Base-by-base conservation (phyloP, 176 grass and related monocot species). In the Bonia amplexicaulis region DNA sequence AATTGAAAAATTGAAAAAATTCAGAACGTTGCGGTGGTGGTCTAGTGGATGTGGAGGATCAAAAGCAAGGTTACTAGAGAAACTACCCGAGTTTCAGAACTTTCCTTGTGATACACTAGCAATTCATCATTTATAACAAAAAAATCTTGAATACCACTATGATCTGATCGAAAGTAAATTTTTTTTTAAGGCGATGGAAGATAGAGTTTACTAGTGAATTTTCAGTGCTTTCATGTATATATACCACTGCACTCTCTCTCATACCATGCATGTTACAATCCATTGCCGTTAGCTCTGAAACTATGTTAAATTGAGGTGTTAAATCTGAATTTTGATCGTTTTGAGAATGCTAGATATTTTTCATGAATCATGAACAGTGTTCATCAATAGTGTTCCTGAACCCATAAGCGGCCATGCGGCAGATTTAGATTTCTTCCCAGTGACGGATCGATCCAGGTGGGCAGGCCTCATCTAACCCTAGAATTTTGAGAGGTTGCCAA, bases 401-500 rank as follows among this genome's bases (percentile, higher is more conserved):
- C 20, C 22, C 55, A 58, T 22, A n/a, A 8, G 55, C 22, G 20
- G 22, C 20, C 22, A 58, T 58, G 20, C 55, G 22, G 55, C 55
- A 23, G 22, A 9, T 58, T 22, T n/a, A 23, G 22, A 58, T 4
- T 33, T 33, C 31, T 58, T 23, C 8, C 55, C 22, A 3, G 20
- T 11, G 22, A 23, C n/a, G 55, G 22, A 58, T 58, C 55, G 22
- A 58, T 58, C 49, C 49, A 52, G 49, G 5, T 52, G 49, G 49
- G 15, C 15, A 52, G 49, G 0, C 49, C 47, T 15, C 15, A 52
- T 52, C 15, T n/a, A 58, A 77, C 45, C 45, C 58, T 12, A 60
- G 33, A 67, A 51, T 75, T 81, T 86, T 92, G 84, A 80, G 83
- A 85, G 87, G 90, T 77, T 33, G 46, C 61, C 40, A 78, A 80